Percentiles rank a stretch among this genome's conserved stretches.
Conservation (phyloP, 768 basidiomycete species). For the Tricholoma bakamatsutake region DNA sequence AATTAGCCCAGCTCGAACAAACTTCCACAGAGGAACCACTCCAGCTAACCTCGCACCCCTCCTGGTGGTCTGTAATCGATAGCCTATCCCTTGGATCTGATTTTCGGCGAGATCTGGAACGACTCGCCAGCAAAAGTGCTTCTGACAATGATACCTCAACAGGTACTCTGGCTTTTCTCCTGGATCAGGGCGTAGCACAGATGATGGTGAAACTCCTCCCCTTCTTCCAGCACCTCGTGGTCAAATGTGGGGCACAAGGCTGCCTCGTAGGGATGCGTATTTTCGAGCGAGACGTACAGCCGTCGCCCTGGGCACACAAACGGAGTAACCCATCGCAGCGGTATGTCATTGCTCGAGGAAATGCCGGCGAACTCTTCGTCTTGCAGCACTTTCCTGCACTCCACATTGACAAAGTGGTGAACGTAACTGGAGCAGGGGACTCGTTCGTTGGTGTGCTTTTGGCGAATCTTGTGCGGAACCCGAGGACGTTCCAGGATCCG, state of each 20-base stretch:
- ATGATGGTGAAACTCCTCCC: conserved; percentile 82
- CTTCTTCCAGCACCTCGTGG: conserved; percentile 75
- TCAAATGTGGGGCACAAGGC: conserved; percentile 79
- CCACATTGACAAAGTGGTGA: conserved; percentile 39
- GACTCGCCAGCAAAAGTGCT: conserved; percentile 43
- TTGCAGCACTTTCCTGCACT: conserved; percentile 71
- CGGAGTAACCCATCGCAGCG: conserved; percentile 41
- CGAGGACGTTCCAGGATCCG: conserved; percentile 41
- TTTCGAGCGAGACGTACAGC: conserved; percentile 23
- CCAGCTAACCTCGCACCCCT: conserved; percentile 44
- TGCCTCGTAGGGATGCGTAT: conserved; percentile 59
- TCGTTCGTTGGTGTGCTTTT: conserved; percentile 81
- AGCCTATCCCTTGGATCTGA: conserved; percentile 56
- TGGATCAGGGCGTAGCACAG: conserved; percentile 67
- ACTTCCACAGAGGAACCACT: conserved; percentile 38
- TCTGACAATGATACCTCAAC: conserved; percentile 32
- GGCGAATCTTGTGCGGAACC: conserved; percentile 50
- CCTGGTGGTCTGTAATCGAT: conserved; percentile 66
- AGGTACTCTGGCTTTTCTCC: conserved; percentile 55
- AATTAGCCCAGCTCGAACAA: conserved; percentile 59
- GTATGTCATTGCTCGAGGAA: conserved; percentile 46
- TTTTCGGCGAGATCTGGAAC: conserved; percentile 63
- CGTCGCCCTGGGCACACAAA: conserved; percentile 47
- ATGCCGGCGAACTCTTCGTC: conserved; percentile 44
- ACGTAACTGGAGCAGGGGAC: conserved; percentile 92